These are phyloP conservation scores for Immersiella caudata DNA, from an alignment of 495 filamentous ascomycete species.

Conservation along the genomic window DNA sequence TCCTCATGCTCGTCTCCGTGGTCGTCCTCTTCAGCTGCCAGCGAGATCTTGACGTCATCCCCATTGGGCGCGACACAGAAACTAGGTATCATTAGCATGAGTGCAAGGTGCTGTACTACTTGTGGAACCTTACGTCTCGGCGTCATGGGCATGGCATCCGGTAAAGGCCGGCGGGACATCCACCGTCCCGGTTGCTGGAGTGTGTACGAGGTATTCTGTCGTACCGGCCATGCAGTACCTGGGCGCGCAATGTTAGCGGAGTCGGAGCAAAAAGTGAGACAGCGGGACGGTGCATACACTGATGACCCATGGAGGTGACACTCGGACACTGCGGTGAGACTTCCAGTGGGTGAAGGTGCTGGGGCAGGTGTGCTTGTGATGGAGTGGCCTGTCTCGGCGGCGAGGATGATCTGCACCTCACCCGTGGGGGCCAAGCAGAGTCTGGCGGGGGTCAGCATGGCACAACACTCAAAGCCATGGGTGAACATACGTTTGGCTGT, in stretches of 20 bases:
- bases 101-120: neutral
- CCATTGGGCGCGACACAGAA: conserved; percentile 50
- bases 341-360: neutral
- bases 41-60: conserved; percentile 30
- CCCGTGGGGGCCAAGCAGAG: conserved; percentile 16
- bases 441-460: conserved; percentile 1
- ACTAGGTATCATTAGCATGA: conserved; percentile 19
- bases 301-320: conserved; percentile 12
- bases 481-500: conserved; percentile 16
- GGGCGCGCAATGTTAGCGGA: conserved; percentile 12
- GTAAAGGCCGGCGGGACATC: conserved; percentile 27
- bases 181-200: conserved; percentile 20
- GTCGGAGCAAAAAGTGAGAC: neutral
- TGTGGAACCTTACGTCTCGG: conserved; percentile 22
- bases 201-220: conserved; percentile 21
- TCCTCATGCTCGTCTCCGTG: conserved; percentile 19
- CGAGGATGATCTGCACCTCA: conserved; percentile 16
- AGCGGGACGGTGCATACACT: neutral
- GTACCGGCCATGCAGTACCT: conserved; percentile 27
- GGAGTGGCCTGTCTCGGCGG: conserved; percentile 3
- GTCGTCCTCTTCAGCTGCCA: conserved; percentile 17
- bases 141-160: conserved; percentile 30
- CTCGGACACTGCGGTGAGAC: conserved; percentile 12
- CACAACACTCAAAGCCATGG: neutral
- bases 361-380: neutral